phyloP scores from a whole-genome alignment of 768 basidiomycete species.

The Phlebiopsis gigantea region DNA sequence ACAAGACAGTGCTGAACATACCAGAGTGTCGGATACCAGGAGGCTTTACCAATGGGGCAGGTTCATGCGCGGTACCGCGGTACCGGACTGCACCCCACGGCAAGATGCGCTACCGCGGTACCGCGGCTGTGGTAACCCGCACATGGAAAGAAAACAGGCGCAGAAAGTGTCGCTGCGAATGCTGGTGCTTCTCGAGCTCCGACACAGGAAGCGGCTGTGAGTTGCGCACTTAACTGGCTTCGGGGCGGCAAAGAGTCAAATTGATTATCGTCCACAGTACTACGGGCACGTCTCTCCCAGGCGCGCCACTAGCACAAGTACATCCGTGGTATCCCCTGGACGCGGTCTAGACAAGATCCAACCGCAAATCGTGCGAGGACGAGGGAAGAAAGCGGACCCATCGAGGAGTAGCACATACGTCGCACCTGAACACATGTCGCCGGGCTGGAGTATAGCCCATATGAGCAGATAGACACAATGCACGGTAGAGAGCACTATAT shows the following conservation, averaged over 20 bases:
- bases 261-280: slow-evolving; percentile 1
- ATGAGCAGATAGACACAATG: neutral
- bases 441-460: neutral
- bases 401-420: neutral
- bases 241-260: slow-evolving; percentile 5
- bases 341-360: neutral
- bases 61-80: slow-evolving; percentile 5
- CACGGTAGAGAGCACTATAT: neutral
- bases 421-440: neutral
- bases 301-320: slow-evolving; percentile 1
- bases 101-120: slow-evolving; percentile 11
- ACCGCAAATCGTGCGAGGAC: slow-evolving; percentile 7
- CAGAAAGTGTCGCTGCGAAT: slow-evolving; percentile 4
- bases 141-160: slow-evolving; percentile 12
- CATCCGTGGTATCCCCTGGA: neutral
- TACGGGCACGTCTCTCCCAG: neutral
- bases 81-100: slow-evolving; percentile 5
- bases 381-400: neutral
- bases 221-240: neutral
- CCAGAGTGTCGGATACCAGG: slow-evolving; percentile 8
- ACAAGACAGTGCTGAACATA: neutral
- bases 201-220: neutral
- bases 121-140: slow-evolving; percentile 5
- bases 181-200: slow-evolving; percentile 5
- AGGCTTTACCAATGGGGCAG: slow-evolving; percentile 7